Percentiles rank a stretch among this genome's conserved stretches.
Evolutionary conservation across 108 stramenopile genomes (phyloP).

Genomic region (Cyclotella kingstonii): DNA sequence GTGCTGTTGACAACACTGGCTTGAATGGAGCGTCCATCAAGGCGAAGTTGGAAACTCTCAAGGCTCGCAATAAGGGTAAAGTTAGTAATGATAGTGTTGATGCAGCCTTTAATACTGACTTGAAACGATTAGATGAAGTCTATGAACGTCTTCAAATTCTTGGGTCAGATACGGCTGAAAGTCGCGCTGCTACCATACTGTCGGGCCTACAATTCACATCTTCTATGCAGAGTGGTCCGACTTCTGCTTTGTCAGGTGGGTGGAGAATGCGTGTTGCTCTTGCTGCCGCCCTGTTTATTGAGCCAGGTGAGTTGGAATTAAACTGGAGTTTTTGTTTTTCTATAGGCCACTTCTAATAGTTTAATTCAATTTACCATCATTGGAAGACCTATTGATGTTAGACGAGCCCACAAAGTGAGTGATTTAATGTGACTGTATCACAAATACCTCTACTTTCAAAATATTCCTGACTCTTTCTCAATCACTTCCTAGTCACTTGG

Average conservation of each 20-base stretch:
- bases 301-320: conserved; percentile 43
- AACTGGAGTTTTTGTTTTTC: neutral
- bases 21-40: conserved; percentile 39
- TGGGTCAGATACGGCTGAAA: conserved; percentile 88
- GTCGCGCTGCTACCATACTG: conserved; percentile 85
- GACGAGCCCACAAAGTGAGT: conserved; percentile 55
- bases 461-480: neutral
- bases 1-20: conserved; percentile 60
- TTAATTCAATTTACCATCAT: neutral
- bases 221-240: conserved; percentile 84
- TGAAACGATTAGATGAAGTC: conserved; percentile 78
- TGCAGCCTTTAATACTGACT: conserved; percentile 58
- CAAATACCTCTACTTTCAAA: neutral
- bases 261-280: conserved; percentile 99
- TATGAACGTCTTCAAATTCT: conserved; percentile 87
- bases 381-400: conserved; percentile 63
- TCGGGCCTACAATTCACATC: conserved; percentile 91
- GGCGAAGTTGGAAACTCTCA: conserved; percentile 52
- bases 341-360: neutral
- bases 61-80: conserved; percentile 17
- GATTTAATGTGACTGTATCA: neutral
- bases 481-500: conserved; percentile 67
- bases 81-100: conserved; percentile 48
- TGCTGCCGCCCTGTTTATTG: conserved; percentile 94
- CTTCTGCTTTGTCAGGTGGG: conserved; percentile 88